Evolutionary conservation across 176 grass and related monocot species (phyloP).

Genomic region (Triticum dicoccoides): DNA sequence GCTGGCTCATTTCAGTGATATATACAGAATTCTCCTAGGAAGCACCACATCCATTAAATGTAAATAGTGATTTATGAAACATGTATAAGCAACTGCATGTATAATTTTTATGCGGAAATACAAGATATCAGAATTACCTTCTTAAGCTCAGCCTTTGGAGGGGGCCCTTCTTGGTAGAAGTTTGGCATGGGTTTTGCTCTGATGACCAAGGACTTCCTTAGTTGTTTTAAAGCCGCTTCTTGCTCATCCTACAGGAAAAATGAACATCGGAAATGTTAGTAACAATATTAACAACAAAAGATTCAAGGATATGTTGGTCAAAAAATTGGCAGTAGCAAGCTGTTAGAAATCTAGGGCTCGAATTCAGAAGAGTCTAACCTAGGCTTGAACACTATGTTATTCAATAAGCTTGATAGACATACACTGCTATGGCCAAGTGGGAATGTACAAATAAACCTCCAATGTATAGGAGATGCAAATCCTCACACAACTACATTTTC

Average conservation of each 20-base stretch:
- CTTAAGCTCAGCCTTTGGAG: constrained; percentile 88
- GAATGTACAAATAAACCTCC: neutral
- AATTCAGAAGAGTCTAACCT: neutral
- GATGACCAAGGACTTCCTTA: constrained; percentile 76
- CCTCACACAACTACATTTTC: neutral
- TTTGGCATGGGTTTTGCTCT: constrained; percentile 89
- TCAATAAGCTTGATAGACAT: neutral
- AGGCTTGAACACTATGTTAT: neutral
- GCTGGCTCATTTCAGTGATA: neutral
- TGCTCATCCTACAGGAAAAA: constrained; percentile 73
- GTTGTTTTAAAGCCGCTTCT: constrained; percentile 80
- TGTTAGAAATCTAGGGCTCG: too few relatives aligned
- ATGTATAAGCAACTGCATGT: neutral
- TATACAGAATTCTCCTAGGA: neutral
- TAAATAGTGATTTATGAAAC: neutral
- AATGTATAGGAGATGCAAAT: neutral
- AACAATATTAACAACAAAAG: constrained; percentile 2
- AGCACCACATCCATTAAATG: neutral
- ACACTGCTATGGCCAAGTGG: neutral
- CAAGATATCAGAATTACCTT: constrained; percentile 52
- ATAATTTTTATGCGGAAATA: neutral
- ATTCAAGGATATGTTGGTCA: neutral
- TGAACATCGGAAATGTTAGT: constrained; percentile 22
- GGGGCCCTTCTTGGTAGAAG: constrained; percentile 93
- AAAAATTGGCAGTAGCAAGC: neutral